Conservation (phyloP, 495 filamentous ascomycete genomes). For the Annulohypoxylon bovei region DNA sequence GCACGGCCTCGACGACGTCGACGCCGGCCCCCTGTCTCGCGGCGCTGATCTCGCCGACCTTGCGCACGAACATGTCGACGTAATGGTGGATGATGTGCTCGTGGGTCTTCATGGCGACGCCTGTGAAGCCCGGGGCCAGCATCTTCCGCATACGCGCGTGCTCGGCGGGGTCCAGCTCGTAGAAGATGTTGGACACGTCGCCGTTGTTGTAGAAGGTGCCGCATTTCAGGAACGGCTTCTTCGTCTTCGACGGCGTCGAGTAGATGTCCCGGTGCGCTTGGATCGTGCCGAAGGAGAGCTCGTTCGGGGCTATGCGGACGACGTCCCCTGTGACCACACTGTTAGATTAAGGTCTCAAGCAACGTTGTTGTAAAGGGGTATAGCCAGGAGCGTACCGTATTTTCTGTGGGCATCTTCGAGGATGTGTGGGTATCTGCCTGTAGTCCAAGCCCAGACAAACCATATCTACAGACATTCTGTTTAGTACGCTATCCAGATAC, state of each 20-base stretch:
- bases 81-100: slow-evolving; percentile 56
- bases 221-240: slow-evolving; percentile 46
- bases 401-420: slow-evolving; percentile 39
- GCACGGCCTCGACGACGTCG: slow-evolving; percentile 54
- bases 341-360: not conserved
- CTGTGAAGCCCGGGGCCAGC: slow-evolving; percentile 45
- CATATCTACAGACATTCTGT: slow-evolving; percentile 24
- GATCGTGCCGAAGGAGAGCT: slow-evolving; percentile 53
- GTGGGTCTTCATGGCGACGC: slow-evolving; percentile 50
- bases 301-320: slow-evolving; percentile 56
- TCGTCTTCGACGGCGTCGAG: slow-evolving; percentile 45
- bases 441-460: slow-evolving; percentile 37
- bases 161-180: slow-evolving; percentile 37
- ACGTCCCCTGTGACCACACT: slow-evolving; percentile 42
- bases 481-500: not conserved
- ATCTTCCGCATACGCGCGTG: slow-evolving; percentile 49
- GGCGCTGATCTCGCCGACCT: slow-evolving; percentile 44
- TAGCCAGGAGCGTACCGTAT: slow-evolving; percentile 30
- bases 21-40: slow-evolving; percentile 35
- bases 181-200: slow-evolving; percentile 37
- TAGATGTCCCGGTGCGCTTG: slow-evolving; percentile 58
- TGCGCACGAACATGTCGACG: slow-evolving; percentile 53
- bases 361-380: not conserved
- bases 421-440: slow-evolving; percentile 28
- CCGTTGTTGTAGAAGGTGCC: slow-evolving; percentile 47